Base-by-base conservation (phyloP, 371 early-diverging fungal genomes). In the Syncephalastrum contaminatum region DNA sequence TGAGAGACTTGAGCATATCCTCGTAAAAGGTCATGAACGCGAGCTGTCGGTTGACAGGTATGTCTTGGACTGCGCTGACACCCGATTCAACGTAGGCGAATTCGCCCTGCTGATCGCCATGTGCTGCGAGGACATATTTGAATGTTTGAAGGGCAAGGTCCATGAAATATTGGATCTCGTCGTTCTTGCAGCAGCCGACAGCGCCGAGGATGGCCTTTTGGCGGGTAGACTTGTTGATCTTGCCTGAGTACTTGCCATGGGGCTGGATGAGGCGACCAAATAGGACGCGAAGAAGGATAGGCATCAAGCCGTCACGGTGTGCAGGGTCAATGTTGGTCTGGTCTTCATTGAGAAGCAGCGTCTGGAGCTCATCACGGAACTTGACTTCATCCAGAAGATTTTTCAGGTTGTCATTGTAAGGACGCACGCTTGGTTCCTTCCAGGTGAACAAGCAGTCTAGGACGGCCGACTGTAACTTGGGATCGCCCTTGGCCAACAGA, bases 351-450 rank as follows among this genome's bases (percentile, higher is more conserved):
- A 93, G 68, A 45, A 88, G 76, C 30, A 95, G 83, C 1, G 86
- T 85, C 15, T 90, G 69, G 20, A 98, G 73, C 56, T 87, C 87
- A 58, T 97, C 96, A 21, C 97, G 88, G 84, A 95, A 95, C 57
- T 85, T 88, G 48, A 78, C 70, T n/a, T 96, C 96, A 42, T 93
- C 88, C 13, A 90, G 62, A 48, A 97, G 62, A 21, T 82, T 84
- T 49, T 82, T 76, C 51, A 97, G 71, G 39, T 88, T 81, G 30
- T 92, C 94, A 12, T 79, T 80, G 58, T 93, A 92, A 13, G 84
- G 86, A 7, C 64, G 62, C 24, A 96, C 57, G 15, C 85, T 78
- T 0, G 81, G 77, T 30, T 82, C 72, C 56, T 86, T 87, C 91
- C 92, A 97, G 0, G 88, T 80, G 39, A 89, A 74, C 27, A 97